phyloP scores from a whole-genome alignment of 2,329 filamentous ascomycete species.

The Beauveria brongniartii region DNA sequence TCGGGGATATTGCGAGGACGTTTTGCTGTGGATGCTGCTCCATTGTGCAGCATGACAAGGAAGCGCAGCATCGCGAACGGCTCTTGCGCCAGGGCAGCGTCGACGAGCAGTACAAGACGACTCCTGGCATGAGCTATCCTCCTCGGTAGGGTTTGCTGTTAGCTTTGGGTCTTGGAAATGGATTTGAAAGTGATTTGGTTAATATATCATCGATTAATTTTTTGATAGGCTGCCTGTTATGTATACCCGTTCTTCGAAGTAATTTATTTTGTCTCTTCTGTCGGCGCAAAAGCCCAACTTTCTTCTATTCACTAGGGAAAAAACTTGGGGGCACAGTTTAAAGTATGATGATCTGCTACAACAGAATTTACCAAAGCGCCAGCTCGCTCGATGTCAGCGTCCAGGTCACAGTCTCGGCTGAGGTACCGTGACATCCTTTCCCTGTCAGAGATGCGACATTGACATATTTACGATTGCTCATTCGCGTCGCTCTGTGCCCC shows the following conservation, averaged over 20 bases:
- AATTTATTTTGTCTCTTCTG: not conserved
- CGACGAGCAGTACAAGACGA: slow-evolving; percentile 25
- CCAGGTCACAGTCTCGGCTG: not conserved
- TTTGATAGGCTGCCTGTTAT: not conserved
- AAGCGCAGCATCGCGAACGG: slow-evolving; percentile 31
- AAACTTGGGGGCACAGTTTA: not conserved
- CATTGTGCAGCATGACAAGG: slow-evolving; percentile 40
- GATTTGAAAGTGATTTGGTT: not conserved
- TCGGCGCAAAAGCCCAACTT: not conserved
- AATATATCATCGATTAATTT: not conserved
- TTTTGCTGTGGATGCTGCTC: slow-evolving; percentile 39
- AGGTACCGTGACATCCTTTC: slow-evolving; percentile 22
- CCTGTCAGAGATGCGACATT: slow-evolving; percentile 34
- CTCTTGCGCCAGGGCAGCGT: slow-evolving; percentile 13
- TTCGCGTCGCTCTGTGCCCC: no score
- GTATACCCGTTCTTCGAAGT: not conserved
- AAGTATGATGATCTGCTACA: not conserved
- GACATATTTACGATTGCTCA: slow-evolving; percentile 34
- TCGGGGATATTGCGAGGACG: slow-evolving; percentile 32
- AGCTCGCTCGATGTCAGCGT: not conserved
- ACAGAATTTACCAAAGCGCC: not conserved
- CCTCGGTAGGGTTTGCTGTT: not conserved
- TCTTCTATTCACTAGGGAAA: not conserved
- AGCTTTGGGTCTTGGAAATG: not conserved
- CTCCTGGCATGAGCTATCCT: slow-evolving; percentile 22